Percentiles rank a stretch among this genome's conserved stretches.
Conservation (phyloP, 768 basidiomycete species). For the Mycena venus region DNA sequence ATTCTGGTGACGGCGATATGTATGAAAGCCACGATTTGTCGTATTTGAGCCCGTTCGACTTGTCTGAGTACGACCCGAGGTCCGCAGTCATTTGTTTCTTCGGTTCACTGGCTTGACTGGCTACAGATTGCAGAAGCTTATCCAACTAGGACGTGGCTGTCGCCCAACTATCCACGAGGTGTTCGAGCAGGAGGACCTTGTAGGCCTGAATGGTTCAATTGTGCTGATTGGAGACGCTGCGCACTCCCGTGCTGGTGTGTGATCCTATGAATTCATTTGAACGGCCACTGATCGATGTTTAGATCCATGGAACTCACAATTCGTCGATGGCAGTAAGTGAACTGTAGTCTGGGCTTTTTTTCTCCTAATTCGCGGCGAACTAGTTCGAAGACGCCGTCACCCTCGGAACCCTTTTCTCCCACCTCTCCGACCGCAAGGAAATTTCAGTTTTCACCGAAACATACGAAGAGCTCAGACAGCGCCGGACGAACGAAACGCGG, state of each 20-base stretch:
- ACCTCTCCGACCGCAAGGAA: slow-evolving; percentile 52
- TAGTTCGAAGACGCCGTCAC: slow-evolving; percentile 53
- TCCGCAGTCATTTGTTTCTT: neutral
- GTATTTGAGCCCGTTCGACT: slow-evolving; percentile 7
- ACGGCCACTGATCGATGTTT: neutral
- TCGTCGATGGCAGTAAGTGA: slow-evolving; percentile 54
- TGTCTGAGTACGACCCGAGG: slow-evolving; percentile 22
- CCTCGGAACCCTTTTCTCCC: slow-evolving; percentile 61
- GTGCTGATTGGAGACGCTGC: slow-evolving; percentile 58
- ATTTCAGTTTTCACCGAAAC: slow-evolving; percentile 58
- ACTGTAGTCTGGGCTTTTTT: neutral
- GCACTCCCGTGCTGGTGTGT: slow-evolving; percentile 54
- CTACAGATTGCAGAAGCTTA: slow-evolving; percentile 14
- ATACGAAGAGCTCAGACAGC: slow-evolving; percentile 60
- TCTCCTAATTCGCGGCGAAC: neutral
- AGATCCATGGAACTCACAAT: slow-evolving; percentile 60
- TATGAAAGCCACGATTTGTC: neutral
- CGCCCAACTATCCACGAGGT: slow-evolving; percentile 23
- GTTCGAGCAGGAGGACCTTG: slow-evolving; percentile 44
- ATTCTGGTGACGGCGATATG: slow-evolving; percentile 5
- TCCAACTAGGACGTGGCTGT: neutral
- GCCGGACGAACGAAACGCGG: slow-evolving; percentile 39
- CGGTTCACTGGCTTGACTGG: neutral
- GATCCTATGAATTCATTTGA: too few species aligned
- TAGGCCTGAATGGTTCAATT: slow-evolving; percentile 49